Evolutionary conservation across 371 early-diverging fungal genomes (phyloP).

Genomic region (Vairimorpha apis): DNA sequence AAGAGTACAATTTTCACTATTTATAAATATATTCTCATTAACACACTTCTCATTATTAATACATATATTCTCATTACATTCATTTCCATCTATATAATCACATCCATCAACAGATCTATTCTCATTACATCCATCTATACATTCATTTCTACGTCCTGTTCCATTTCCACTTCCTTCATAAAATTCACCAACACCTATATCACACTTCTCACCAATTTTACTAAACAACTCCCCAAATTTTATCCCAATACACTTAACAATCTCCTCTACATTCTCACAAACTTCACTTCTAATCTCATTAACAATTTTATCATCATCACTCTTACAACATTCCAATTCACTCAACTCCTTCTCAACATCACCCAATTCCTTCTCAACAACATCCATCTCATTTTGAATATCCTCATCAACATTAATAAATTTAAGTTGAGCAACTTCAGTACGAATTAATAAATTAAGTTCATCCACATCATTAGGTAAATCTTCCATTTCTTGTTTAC

Average conservation of each 20-base stretch:
- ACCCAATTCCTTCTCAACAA: slow-evolving; percentile 28
- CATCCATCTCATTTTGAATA: slow-evolving; percentile 27
- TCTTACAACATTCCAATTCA: neutral
- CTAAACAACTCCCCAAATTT: slow-evolving; percentile 46
- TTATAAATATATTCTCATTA: too few species aligned
- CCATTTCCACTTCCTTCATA: neutral
- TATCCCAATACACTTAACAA: slow-evolving; percentile 21
- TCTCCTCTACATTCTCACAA: neutral
- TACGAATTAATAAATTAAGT: slow-evolving; percentile 31
- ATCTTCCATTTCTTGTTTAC: slow-evolving; percentile 1
- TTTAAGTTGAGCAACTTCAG: slow-evolving; percentile 28
- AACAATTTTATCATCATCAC: slow-evolving; percentile 15
- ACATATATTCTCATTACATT: neutral
- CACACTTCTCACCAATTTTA: slow-evolving; percentile 3
- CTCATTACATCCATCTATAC: neutral
- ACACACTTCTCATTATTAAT: neutral
- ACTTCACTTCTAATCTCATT: neutral
- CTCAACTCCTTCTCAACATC: slow-evolving; percentile 11
- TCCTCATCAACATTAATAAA: slow-evolving; percentile 40
- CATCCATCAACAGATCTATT: neutral
- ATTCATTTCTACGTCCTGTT: too few species aligned
- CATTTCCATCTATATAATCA: neutral
- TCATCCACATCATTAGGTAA: slow-evolving; percentile 45
- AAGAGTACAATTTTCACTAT: too few species aligned
- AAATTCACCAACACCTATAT: neutral